Conservation (phyloP, 257 asterid genomes). For the Lithospermum erythrorhizon region DNA sequence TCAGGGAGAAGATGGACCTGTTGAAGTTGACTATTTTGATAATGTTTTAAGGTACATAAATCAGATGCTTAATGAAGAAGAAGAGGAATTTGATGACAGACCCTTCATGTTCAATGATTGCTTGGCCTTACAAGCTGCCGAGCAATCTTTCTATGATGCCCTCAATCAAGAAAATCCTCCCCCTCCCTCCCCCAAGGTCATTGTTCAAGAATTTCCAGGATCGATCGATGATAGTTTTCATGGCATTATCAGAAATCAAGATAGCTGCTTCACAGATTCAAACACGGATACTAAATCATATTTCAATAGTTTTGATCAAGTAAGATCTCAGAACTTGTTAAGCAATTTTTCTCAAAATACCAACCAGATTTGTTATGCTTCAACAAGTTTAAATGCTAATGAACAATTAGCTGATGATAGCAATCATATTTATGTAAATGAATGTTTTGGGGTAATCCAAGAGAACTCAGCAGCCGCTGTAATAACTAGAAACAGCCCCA, state of each 20-base stretch:
- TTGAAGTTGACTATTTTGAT: slow-evolving; percentile 40
- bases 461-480: neutral
- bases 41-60: slow-evolving; percentile 39
- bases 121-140: slow-evolving; percentile 65
- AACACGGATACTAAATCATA: neutral
- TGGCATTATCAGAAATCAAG: neutral
- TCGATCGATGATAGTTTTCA: neutral
- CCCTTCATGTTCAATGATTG: slow-evolving; percentile 64
- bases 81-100: slow-evolving; percentile 48
- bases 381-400: neutral
- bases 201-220: neutral
- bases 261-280: neutral
- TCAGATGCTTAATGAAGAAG: slow-evolving; percentile 63
- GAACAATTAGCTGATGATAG: neutral
- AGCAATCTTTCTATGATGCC: slow-evolving; percentile 53
- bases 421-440: neutral
- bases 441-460: neutral
- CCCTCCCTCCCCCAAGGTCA: neutral
- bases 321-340: neutral
- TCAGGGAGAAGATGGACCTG: slow-evolving; percentile 5
- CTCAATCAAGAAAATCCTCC: slow-evolving; percentile 21
- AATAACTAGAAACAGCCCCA: neutral
- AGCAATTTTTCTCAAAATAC: neutral
- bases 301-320: neutral
- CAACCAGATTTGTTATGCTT: neutral